Evolutionary conservation across 768 basidiomycete species (phyloP).

Genomic region (Cystobasidium tubakii): DNA sequence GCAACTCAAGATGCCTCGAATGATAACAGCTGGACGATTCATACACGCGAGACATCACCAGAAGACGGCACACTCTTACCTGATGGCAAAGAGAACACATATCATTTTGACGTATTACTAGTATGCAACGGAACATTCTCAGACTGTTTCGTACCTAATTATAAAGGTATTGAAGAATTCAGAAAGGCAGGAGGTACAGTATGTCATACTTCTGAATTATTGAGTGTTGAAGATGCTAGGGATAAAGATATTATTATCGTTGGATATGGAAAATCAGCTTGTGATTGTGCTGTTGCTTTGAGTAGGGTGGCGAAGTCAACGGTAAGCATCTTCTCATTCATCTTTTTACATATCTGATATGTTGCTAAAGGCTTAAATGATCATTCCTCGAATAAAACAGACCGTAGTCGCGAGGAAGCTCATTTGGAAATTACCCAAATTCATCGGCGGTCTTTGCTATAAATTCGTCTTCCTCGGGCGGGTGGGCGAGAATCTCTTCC

Average conservation of each 20-base stretch:
- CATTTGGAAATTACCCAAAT: slow-evolving; percentile 35
- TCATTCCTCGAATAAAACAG: background rate
- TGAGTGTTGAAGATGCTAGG: slow-evolving; percentile 3
- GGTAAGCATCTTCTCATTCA: slow-evolving; percentile 1
- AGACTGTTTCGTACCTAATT: slow-evolving; percentile 20
- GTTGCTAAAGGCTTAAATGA: background rate
- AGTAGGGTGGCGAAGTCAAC: slow-evolving; percentile 21
- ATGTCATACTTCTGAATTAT: slow-evolving; percentile 29
- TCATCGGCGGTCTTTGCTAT: slow-evolving; percentile 33
- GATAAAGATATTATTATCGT: slow-evolving; percentile 30
- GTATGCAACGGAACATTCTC: slow-evolving; percentile 35
- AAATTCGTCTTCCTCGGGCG: slow-evolving; percentile 29
- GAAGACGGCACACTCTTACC: background rate
- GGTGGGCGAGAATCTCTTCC: slow-evolving; percentile 27
- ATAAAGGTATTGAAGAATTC: slow-evolving; percentile 26
- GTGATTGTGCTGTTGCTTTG: slow-evolving; percentile 25
- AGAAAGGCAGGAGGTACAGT: slow-evolving; percentile 17
- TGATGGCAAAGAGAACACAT: background rate
- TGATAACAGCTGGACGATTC: slow-evolving; percentile 10
- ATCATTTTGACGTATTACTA: slow-evolving; percentile 13
- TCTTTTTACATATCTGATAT: background rate
- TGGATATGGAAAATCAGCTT: slow-evolving; percentile 33
- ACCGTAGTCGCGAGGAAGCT: slow-evolving; percentile 32
- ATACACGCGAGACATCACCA: background rate
- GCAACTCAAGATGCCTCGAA: background rate